Evolutionary conservation across 768 basidiomycete genomes (phyloP).

Genomic region (Dioszegia crocea): DNA sequence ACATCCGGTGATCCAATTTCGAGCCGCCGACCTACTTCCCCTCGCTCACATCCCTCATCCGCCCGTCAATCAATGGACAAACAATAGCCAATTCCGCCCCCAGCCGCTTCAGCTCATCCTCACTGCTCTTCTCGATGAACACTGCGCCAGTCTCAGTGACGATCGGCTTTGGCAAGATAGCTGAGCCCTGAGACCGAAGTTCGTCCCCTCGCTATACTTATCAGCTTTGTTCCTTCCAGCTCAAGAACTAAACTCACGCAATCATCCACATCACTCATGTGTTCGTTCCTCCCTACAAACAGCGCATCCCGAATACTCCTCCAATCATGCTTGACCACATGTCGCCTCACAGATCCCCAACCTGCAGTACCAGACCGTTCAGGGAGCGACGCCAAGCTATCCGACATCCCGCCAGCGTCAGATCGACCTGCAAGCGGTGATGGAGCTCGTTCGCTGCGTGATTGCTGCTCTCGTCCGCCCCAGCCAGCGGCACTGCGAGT

Average conservation of each 20-base stretch:
- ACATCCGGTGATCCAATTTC: too few species aligned
- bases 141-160: slow-evolving; percentile 5
- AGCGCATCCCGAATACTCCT: slow-evolving; percentile 53
- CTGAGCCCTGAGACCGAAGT: neutral
- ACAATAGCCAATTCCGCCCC: slow-evolving; percentile 60
- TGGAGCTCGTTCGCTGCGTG: neutral
- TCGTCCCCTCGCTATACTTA: slow-evolving; percentile 9
- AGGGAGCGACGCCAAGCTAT: slow-evolving; percentile 1
- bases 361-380: neutral
- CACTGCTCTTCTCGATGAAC: slow-evolving; percentile 11
- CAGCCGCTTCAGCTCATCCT: slow-evolving; percentile 35
- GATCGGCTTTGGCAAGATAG: neutral
- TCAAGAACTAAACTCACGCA: slow-evolving; percentile 52
- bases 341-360: slow-evolving; percentile 49
- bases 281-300: slow-evolving; percentile 61
- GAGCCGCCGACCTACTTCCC: neutral
- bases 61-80: slow-evolving; percentile 64
- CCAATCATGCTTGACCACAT: slow-evolving; percentile 53
- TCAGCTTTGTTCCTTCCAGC: neutral
- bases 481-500: neutral
- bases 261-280: slow-evolving; percentile 73
- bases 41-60: slow-evolving; percentile 58
- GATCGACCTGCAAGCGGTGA: neutral
- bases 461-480: neutral
- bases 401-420: neutral